phyloP scores from a whole-genome alignment of 306 rosid species.

The Elaeagnus macrophylla region DNA sequence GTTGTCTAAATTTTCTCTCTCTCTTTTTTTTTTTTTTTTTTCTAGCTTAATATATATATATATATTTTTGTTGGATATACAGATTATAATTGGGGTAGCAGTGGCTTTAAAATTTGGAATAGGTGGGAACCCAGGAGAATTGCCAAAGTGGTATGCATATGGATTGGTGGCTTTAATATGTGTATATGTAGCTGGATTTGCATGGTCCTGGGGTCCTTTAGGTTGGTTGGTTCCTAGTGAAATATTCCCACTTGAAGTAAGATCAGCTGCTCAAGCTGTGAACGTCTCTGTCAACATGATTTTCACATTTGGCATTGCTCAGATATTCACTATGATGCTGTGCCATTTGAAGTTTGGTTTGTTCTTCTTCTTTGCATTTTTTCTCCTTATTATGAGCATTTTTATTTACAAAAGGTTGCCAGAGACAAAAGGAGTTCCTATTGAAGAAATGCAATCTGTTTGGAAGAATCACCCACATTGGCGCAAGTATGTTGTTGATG shows the following conservation, averaged over 20 bases:
- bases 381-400: constrained; percentile 38
- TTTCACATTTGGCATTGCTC: constrained; percentile 57
- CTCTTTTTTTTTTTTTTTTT: too few relatives aligned
- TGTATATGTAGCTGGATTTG: constrained; percentile 46
- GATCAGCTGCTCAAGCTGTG: constrained; percentile 56
- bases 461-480: constrained; percentile 60
- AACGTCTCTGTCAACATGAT: constrained; percentile 56
- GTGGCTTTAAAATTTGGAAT: constrained; percentile 54
- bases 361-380: constrained; percentile 56
- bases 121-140: constrained; percentile 41
- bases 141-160: constrained; percentile 41
- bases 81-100: constrained; percentile 47
- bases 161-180: constrained; percentile 42
- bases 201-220: constrained; percentile 88
- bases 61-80: not conserved
- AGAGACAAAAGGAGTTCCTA: constrained; percentile 63
- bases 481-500: constrained; percentile 30
- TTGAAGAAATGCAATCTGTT: constrained; percentile 52
- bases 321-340: constrained; percentile 53
- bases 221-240: constrained; percentile 85
- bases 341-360: constrained; percentile 60
- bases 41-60: too few relatives aligned
- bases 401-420: constrained; percentile 51
- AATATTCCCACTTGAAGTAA: constrained; percentile 53
- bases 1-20: too few relatives aligned